phyloP scores from a whole-genome alignment of 257 asterid species.

The Rubia yunnanensis region DNA sequence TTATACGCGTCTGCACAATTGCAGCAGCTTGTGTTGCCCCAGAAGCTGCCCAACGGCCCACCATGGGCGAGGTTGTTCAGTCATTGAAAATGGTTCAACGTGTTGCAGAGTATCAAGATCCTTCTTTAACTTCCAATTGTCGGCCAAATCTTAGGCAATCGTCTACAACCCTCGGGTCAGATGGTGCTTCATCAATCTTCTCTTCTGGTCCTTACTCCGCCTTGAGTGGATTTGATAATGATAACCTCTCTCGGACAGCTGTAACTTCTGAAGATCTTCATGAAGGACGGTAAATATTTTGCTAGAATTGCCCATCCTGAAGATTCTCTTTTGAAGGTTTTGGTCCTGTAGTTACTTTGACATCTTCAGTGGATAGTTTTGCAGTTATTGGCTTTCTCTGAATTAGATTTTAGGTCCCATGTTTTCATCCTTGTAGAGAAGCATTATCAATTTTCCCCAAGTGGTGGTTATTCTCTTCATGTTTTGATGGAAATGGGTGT shows the following conservation, averaged over 20 bases:
- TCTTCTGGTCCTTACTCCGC: conserved; percentile 95
- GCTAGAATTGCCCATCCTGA: neutral
- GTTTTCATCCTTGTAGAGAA: conserved; percentile 35
- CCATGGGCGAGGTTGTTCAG: conserved; percentile 98
- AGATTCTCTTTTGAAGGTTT: conserved; percentile 5
- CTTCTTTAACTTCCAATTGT: conserved; percentile 32
- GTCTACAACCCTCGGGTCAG: conserved; percentile 81
- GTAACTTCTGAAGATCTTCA: conserved; percentile 93
- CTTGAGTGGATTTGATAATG: conserved; percentile 54
- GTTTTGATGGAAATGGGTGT: conserved; percentile 39
- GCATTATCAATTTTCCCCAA: conserved; percentile 27
- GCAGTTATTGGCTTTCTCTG: neutral
- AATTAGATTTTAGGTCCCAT: conserved; percentile 9
- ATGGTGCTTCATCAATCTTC: conserved; percentile 81
- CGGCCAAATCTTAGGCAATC: conserved; percentile 81
- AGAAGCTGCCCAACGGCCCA: conserved; percentile 79
- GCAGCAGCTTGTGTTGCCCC: conserved; percentile 99
- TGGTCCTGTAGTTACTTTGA: conserved; percentile 4
- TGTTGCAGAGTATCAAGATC: conserved; percentile 57
- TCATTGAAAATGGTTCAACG: conserved; percentile 96
- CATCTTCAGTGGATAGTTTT: neutral
- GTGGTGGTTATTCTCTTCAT: conserved; percentile 33
- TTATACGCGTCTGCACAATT: conserved; percentile 77
- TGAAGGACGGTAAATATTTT: conserved; percentile 61
- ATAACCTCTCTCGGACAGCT: conserved; percentile 51